Base-by-base conservation (phyloP, 225 moss, liverwort and hornwort species). In the Polytrichum formosum region DNA sequence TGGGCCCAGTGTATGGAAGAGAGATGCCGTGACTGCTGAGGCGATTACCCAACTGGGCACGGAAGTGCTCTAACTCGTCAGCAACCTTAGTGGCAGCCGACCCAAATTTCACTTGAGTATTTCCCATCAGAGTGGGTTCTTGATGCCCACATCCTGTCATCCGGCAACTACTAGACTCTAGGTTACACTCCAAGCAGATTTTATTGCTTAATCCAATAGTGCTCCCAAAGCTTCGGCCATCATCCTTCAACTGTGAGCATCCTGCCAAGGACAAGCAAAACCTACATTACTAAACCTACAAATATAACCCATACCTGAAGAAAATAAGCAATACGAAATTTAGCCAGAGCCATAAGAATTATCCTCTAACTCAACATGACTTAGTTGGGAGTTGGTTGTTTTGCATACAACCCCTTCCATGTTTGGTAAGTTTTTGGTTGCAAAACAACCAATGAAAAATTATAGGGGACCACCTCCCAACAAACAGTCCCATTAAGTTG, bases 21-120 rank as follows among this genome's bases (percentile, higher is more conserved):
- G 76, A 70, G 70, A 83, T 83, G 55, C 83, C 83, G 23, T 83
- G 86, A 61, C 80, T 86, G 70, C 80, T 86, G 37, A 86, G 78
- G 58, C 86, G 78, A 30, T 58, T 83, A 55, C 80, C 86, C n/a
- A 83, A 67, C 75, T 86, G 86, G 37, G 86, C 77, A 46, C 86
- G 82, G 26, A 86, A 86, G 55, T 79, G 74, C 73, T 86, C 86
- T 73, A 80, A 75, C 75, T 86, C 82, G 7, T 75, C 82, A 26
- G 86, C 79, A 25, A 86, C 85, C 81, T 85, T 85, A 1, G 76
- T 81, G 58, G 81, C 81, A 16, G 73, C 54, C 27, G 76, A 76
- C 71, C 78, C 85, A 18, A 81, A 53, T 69, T 81, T 85, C 67
- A 85, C 28, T 21, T 74, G 69, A 4, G 78, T 1, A 67, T 74